These are phyloP conservation scores for Saccharomyces hybrid DNA, from an alignment of 1,139 yeast genomes.

Conservation along the genomic window DNA sequence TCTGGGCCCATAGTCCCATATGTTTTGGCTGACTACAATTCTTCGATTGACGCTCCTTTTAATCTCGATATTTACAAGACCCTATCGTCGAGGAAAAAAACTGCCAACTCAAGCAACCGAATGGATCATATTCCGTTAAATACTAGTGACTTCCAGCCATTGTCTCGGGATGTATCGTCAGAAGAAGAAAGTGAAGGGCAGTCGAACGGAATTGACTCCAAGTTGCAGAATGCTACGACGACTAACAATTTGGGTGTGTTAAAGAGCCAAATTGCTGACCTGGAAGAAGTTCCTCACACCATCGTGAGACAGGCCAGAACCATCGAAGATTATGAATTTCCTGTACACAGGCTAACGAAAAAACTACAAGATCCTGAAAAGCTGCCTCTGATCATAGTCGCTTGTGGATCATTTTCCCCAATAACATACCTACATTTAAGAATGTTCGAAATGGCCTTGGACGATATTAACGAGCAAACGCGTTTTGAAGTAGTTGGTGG, in stretches of 20 bases:
- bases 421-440: conserved; percentile 87
- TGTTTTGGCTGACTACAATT: conserved; percentile 67
- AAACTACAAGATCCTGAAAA: conserved; percentile 66
- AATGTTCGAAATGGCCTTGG: conserved; percentile 98
- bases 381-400: conserved; percentile 85
- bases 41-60: conserved; percentile 66
- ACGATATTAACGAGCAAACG: conserved; percentile 83
- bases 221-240: conserved; percentile 23
- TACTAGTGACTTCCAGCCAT: conserved; percentile 40
- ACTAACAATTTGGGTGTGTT: conserved; percentile 34
- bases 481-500: conserved; percentile 94
- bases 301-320: conserved; percentile 74
- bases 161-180: conserved; percentile 37
- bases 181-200: conserved; percentile 19
- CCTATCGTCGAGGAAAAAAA: not conserved
- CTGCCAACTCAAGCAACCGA: conserved; percentile 9
- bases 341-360: conserved; percentile 74
- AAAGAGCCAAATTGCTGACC: conserved; percentile 73
- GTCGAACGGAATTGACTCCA: conserved; percentile 4
- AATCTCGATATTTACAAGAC: not conserved
- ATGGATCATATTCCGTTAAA: conserved; percentile 35
- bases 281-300: conserved; percentile 95
- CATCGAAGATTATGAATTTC: conserved; percentile 64
- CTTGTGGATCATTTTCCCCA: conserved; percentile 96
- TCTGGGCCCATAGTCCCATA: conserved; percentile 67